Percentiles rank a stretch among this genome's conserved stretches.
Evolutionary conservation across 2,329 filamentous ascomycete species (phyloP).

Genomic region (Mariannaea sp.): DNA sequence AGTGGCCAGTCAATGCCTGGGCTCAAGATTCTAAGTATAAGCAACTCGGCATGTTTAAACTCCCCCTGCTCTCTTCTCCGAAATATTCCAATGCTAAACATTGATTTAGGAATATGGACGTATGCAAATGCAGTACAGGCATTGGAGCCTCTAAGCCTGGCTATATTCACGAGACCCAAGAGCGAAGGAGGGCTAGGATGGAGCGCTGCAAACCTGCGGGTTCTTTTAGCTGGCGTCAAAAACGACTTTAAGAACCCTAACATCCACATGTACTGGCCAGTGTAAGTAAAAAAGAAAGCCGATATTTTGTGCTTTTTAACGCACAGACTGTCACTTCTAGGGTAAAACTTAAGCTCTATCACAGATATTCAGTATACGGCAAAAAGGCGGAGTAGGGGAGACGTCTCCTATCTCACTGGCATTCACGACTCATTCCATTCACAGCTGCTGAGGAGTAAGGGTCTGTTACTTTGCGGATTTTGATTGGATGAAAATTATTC

Average conservation of each 20-base stretch:
- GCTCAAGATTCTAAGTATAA: conserved; percentile 13
- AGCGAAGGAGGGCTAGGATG: not conserved
- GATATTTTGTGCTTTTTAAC: not conserved
- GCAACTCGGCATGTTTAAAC: too few species aligned
- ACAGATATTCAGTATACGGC: not conserved
- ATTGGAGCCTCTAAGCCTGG: conserved; percentile 1
- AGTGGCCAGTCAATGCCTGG: conserved; percentile 27
- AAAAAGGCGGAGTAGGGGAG: not conserved
- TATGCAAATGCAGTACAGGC: not conserved
- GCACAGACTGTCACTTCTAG: too few species aligned
- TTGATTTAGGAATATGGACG: not conserved
- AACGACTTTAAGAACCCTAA: not conserved
- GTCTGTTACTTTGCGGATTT: too few species aligned
- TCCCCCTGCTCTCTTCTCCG: too few species aligned
- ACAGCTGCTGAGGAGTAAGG: too few species aligned
- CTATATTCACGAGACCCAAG: not conserved
- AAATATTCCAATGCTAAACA: too few species aligned
- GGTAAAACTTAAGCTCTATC: not conserved
- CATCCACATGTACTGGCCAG: conserved; percentile 4
- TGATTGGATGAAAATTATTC: too few species aligned
- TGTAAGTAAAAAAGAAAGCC: too few species aligned
- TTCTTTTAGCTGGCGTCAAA: not conserved
- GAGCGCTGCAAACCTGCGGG: not conserved
- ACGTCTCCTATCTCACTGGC: too few species aligned
- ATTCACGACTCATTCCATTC: too few species aligned